Evolutionary conservation across 1,139 yeast species (phyloP).

Genomic region (Diutina rugosa): DNA sequence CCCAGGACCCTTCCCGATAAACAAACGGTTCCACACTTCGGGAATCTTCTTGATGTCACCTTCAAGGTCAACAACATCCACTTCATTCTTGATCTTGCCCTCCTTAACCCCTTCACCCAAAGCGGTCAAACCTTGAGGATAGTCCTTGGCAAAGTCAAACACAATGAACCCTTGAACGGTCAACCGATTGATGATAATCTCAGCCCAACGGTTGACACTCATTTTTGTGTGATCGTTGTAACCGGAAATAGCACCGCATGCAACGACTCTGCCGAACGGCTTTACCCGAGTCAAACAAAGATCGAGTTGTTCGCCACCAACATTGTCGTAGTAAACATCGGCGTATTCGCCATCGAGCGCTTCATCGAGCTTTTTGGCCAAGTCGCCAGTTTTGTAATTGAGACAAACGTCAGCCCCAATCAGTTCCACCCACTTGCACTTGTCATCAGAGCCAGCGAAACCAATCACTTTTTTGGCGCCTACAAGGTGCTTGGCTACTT

Average conservation of each 20-base stretch:
- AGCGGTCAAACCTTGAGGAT: constrained; percentile 21
- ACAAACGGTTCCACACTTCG: background rate
- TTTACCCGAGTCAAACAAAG: constrained; percentile 28
- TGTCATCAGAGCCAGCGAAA: constrained; percentile 49
- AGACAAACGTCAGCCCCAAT: constrained; percentile 43
- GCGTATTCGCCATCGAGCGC: constrained; percentile 27
- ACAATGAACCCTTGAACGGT: constrained; percentile 37
- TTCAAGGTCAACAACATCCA: background rate
- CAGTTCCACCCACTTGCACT: constrained; percentile 40
- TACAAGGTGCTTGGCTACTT: constrained; percentile 40
- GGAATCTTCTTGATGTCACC: background rate
- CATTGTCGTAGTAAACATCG: constrained; percentile 44
- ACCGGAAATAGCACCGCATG: constrained; percentile 53
- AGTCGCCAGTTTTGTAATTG: constrained; percentile 39
- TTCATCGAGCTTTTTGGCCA: constrained; percentile 25
- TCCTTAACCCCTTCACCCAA: constrained; percentile 20
- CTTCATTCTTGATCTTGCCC: constrained; percentile 24
- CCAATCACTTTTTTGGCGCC: constrained; percentile 49
- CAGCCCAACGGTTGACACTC: constrained; percentile 23
- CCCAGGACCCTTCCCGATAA: background rate
- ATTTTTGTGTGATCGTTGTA: constrained; percentile 31
- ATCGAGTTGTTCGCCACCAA: constrained; percentile 51
- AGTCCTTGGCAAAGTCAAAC: constrained; percentile 19
- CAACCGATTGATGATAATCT: constrained; percentile 34
- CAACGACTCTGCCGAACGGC: constrained; percentile 32